Percentiles rank a stretch among this genome's conserved stretches.
Evolutionary conservation across 805 yeast species (phyloP).

Genomic region (Candida maesae): DNA sequence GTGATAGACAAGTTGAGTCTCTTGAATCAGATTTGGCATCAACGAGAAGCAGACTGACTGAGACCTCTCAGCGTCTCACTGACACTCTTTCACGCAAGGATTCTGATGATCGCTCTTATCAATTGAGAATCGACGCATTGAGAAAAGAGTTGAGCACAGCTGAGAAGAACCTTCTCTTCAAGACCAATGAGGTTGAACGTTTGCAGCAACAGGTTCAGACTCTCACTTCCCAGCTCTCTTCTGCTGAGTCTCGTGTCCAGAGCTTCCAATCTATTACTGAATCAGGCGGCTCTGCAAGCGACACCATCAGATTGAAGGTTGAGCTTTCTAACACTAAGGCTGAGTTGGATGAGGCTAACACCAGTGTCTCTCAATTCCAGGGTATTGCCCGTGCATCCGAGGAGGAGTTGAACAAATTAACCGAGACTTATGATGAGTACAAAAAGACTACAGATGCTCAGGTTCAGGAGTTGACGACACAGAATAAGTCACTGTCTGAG

Average conservation of each 20-base stretch:
- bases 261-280: constrained; percentile 28
- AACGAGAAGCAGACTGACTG: constrained; percentile 43
- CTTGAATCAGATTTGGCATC: constrained; percentile 44
- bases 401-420: constrained; percentile 53
- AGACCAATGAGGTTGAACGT: constrained; percentile 36
- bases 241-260: constrained; percentile 29
- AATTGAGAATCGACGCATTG: constrained; percentile 58
- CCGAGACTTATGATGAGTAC: constrained; percentile 47
- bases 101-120: constrained; percentile 49
- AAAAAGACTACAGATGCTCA: constrained; percentile 27
- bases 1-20: constrained; percentile 45
- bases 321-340: constrained; percentile 36
- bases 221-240: constrained; percentile 29
- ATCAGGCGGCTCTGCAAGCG: constrained; percentile 27
- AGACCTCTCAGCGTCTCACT: constrained; percentile 48
- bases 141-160: constrained; percentile 40
- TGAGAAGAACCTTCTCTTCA: constrained; percentile 39
- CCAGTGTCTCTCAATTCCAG: constrained; percentile 58
- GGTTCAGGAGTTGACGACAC: constrained; percentile 18
- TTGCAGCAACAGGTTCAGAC: constrained; percentile 36
- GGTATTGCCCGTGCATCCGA: constrained; percentile 65
- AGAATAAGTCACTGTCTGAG: constrained; percentile 22
- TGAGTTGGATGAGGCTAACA: constrained; percentile 54
- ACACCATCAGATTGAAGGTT: constrained; percentile 21
- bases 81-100: constrained; percentile 52